Evolutionary conservation across 1,284 basidiomycete species (phyloP), one percentile per base, ranked within the genome.

Genomic region (Fomitopsis betulina): DNA sequence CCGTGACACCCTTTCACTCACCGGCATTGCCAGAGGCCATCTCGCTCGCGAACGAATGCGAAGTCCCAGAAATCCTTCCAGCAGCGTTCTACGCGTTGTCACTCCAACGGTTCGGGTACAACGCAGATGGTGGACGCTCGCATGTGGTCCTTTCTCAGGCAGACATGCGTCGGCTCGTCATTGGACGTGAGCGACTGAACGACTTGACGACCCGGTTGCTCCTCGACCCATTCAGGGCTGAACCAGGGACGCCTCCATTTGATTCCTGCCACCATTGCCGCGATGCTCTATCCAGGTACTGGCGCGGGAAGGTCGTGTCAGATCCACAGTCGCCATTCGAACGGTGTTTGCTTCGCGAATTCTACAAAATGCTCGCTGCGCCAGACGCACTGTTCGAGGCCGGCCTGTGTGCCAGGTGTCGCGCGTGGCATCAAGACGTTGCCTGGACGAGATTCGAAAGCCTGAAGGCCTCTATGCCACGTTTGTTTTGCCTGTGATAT

Each of bases 171-270:
- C 63, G 70, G 30, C 59, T 75, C 35, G 63, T 74, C 54, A 62
- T 67, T 5, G 73, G 75, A 4, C 68, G 70, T 25, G 72, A 74
- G 59, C 58, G 60, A 19, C 64, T 76, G 2, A 67, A 71, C 38
- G 65, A 70, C 19, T 10, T 54, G 13, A n/a, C 30, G 19, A 21
- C 21, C 17, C 53, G 33, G 27, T 25, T 61, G 17, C 37, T 58
- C 6, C 37, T 49, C 23, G 54, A 58, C 37, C 59, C 59, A n/a
- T 51, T 61, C 30, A 23, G 37, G 30, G 17, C 33, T 6, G 38
- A 32, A 5, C 54, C 54, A 1, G 21, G 27, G 7, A 25, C 30
- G 12, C 50, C 32, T 12, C 43, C 55, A n/a, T 60, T 54, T 30
- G 55, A 53, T 7, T 38, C 58, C 5, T 60, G 59, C 32, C n/a